Evolutionary conservation across 768 basidiomycete genomes (phyloP).

Genomic region (Boletus rubroflammeus): DNA sequence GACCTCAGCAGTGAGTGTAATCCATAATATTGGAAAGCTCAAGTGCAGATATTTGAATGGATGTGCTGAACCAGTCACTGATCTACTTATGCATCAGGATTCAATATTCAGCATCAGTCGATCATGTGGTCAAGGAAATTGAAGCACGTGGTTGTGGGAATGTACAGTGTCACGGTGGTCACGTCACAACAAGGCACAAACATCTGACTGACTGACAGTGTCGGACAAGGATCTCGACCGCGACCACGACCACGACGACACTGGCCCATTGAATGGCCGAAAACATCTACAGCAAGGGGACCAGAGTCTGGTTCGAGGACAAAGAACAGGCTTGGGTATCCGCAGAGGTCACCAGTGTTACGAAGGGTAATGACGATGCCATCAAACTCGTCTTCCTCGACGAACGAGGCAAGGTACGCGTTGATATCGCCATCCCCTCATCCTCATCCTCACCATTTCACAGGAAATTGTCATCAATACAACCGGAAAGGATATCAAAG

Average conservation of each 20-base stretch:
- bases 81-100: too few relatives aligned
- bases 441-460: neutral
- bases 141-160: conserved; percentile 22
- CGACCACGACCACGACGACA: conserved; percentile 19
- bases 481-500: conserved; percentile 74
- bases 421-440: conserved; percentile 10
- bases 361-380: conserved; percentile 62
- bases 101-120: too few relatives aligned
- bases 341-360: conserved; percentile 70
- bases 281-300: conserved; percentile 89
- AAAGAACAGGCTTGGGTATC: conserved; percentile 94
- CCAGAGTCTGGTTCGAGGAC: conserved; percentile 90
- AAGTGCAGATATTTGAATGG: too few relatives aligned
- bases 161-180: conserved; percentile 17
- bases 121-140: too few relatives aligned
- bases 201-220: neutral
- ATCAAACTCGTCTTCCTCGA: conserved; percentile 85
- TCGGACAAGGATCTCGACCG: conserved; percentile 13
- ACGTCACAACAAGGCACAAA: conserved; percentile 20
- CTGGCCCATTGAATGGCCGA: conserved; percentile 75
- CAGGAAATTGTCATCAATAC: conserved; percentile 82
- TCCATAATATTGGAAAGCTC: too few relatives aligned
- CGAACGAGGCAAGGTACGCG: conserved; percentile 83
- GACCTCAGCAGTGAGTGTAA: too few relatives aligned
- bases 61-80: too few relatives aligned